Conservation (phyloP, 1,284 basidiomycete species). For the Sporisorium iseilematis-ciliati region DNA sequence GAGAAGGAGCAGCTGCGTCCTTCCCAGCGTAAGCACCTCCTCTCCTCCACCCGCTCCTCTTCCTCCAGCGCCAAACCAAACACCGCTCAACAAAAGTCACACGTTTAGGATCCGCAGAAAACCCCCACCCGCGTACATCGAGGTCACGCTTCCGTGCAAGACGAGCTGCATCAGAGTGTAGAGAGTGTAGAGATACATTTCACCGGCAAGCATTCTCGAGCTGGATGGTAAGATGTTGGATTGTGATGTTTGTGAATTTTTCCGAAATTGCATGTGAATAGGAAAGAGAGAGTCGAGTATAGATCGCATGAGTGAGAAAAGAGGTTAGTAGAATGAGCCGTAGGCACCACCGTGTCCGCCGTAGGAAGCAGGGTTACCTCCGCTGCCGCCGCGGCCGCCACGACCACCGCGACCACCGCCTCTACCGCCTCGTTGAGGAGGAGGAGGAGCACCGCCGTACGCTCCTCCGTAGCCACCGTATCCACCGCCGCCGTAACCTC, state of each 20-base stretch:
- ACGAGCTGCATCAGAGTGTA: not conserved
- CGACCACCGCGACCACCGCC: slow-evolving; percentile 18
- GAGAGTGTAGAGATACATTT: no score
- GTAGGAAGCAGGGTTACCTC: slow-evolving; percentile 16
- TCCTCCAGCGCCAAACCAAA: not conserved
- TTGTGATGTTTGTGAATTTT: no score
- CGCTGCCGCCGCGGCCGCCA: slow-evolving; percentile 14
- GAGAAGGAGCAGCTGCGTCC: no score
- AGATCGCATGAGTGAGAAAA: no score
- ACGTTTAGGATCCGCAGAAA: slow-evolving; percentile 11
- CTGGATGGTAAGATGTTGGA: no score
- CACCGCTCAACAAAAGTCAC: not conserved
- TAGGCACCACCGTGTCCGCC: slow-evolving; percentile 40
- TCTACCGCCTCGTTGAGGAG: slow-evolving; percentile 12
- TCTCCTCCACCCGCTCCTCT: no score
- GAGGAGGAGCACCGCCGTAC: slow-evolving; percentile 9
- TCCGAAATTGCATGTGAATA: not conserved
- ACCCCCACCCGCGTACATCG: slow-evolving; percentile 6
- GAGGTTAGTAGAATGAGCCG: slow-evolving; percentile 36
- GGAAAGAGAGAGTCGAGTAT: not conserved
- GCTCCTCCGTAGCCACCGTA: slow-evolving; percentile 20
- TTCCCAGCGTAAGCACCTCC: no score
- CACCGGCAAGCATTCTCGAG: no score
- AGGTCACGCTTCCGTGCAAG: not conserved
- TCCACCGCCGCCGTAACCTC: slow-evolving; percentile 31